Evolutionary conservation across 495 filamentous ascomycete species (phyloP), one percentile per base, ranked within the genome.

Genomic region (Aspergillus panamensis): DNA sequence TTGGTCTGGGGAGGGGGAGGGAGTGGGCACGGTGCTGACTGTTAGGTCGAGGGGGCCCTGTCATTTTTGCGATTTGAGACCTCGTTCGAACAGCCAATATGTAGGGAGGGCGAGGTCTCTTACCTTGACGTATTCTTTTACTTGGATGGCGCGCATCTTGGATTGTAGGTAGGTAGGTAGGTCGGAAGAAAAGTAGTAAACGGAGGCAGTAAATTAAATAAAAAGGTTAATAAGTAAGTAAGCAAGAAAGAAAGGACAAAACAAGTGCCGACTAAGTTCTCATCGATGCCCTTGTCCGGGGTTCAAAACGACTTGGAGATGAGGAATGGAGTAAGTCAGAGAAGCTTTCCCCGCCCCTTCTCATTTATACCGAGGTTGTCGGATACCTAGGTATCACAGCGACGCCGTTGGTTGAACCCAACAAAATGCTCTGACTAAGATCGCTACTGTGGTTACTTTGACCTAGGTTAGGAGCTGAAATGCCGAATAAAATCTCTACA

Each of bases 41-140:
- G 74, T 80, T 70, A 97, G 91, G 64, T 94, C 88, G 35, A 80
- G 67, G 5, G 92, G 92, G 8, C 87, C 87, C 90, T 92, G 42
- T 49, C 12, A 25, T 31, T 48, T 48, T 48, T 0, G 20, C 30
- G 21, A 30, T 25, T 29, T 48, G 12, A 13, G 1, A 21, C 29
- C 13, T 8, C 25, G 6, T 48, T 29, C 16, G n/a, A n/a, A n/a
- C n/a, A 9, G 25, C 6, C 12, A 17, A 13, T 20, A 17, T 19
- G 49, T 8, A 21, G 8, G 13, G 30, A 29, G 31, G 14, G 48
- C 8, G 17, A n/a, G 25, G 5, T 25, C 25, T 57, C 67, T 59
- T 73, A 87, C 91, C 78, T 90, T 87, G 73, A 96, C 89, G 66
- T 95, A 96, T 78, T 89, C 72, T 62, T 77, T 82, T 52, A 97